Percentiles rank a stretch among this genome's conserved stretches.
These are phyloP conservation scores for Exsudoporus frostii DNA, from an alignment of 768 basidiomycete species.

Conservation along the genomic window DNA sequence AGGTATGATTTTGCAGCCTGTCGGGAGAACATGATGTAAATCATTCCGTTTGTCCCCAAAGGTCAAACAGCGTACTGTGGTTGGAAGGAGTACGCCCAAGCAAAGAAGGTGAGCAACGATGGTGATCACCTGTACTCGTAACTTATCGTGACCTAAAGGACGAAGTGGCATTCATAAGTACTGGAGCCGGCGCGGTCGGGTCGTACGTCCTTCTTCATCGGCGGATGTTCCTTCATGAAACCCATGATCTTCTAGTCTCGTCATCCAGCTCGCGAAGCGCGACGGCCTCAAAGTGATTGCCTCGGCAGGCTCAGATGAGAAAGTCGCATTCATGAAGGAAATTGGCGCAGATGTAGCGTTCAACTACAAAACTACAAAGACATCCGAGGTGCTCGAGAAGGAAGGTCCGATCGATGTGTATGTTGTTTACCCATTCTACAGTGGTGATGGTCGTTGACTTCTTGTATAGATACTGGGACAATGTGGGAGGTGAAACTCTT, in stretches of 20 bases:
- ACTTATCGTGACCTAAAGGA: constrained; percentile 30
- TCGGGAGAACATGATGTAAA: not conserved
- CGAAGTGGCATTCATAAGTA: constrained; percentile 46
- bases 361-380: constrained; percentile 66
- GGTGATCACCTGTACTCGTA: too few relatives aligned
- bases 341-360: constrained; percentile 66
- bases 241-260: constrained; percentile 30
- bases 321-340: constrained; percentile 57
- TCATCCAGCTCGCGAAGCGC: constrained; percentile 48
- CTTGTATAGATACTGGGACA: constrained; percentile 13
- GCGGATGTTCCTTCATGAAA: constrained; percentile 5
- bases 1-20: constrained; percentile 9
- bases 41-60: not conserved
- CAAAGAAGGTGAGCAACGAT: constrained; percentile 22
- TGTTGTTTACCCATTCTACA: not conserved
- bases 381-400: constrained; percentile 47
- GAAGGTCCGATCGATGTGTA: constrained; percentile 59
- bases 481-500: constrained; percentile 55
- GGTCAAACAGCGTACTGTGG: constrained; percentile 27
- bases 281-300: constrained; percentile 64
- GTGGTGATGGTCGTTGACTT: not conserved
- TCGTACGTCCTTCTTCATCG: constrained; percentile 38
- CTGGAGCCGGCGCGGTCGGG: constrained; percentile 52
- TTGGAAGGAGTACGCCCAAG: constrained; percentile 18
- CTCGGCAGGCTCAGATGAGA: constrained; percentile 68